Percentiles rank a stretch among this genome's conserved stretches.
These are phyloP conservation scores for Dendrobium chrysotoxum DNA, from an alignment of 106 monocot species.

Conservation along the genomic window DNA sequence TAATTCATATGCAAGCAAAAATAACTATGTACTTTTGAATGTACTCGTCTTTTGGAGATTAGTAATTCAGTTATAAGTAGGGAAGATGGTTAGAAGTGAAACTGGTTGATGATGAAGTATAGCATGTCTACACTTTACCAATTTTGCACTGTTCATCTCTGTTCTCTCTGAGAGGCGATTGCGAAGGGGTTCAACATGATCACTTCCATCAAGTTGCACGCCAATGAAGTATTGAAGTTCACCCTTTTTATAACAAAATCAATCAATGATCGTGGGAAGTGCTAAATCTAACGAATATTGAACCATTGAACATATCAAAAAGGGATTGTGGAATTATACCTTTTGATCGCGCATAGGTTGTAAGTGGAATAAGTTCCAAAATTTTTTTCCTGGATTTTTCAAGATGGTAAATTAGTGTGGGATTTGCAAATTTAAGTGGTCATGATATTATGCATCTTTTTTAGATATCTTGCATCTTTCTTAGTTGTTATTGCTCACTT, in stretches of 20 bases:
- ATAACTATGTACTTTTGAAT: not conserved
- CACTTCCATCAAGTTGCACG: constrained; percentile 98
- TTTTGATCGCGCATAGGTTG: constrained; percentile 98
- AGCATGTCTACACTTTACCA: constrained; percentile 29
- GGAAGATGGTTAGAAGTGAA: not conserved
- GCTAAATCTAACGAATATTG: not conserved
- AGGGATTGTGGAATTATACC: constrained; percentile 25
- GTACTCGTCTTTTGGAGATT: not conserved
- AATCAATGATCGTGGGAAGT: not conserved
- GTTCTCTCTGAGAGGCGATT: constrained; percentile 75
- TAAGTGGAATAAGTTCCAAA: constrained; percentile 98
- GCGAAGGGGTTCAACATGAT: constrained; percentile 80
- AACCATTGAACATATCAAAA: not conserved
- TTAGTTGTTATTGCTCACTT: not conserved
- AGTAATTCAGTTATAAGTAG: not conserved
- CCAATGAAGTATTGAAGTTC: constrained; percentile 99
- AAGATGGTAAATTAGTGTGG: not conserved
- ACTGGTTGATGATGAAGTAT: not conserved
- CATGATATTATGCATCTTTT: not conserved
- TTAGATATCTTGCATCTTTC: not conserved
- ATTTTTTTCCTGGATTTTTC: constrained; percentile 73
- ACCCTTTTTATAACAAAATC: constrained; percentile 36
- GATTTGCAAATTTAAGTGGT: not conserved
- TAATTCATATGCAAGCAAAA: not conserved
- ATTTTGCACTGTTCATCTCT: constrained; percentile 48